Conservation (phyloP, 73 alveolate genomes). For the Paramecium biaurelia region DNA sequence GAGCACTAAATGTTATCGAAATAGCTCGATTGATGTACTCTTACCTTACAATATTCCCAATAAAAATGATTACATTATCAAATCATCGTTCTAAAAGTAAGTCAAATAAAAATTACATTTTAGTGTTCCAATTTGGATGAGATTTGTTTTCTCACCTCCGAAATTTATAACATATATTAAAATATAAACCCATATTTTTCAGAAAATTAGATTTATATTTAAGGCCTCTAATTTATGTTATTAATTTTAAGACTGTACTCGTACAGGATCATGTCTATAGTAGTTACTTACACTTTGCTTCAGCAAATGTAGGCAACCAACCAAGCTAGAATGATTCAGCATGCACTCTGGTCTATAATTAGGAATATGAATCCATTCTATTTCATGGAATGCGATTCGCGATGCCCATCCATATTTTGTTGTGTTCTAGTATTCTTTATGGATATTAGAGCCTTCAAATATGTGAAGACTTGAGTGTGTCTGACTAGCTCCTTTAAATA, state of each 20-base stretch:
- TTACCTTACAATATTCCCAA: not conserved
- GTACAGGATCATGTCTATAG: constrained; percentile 62
- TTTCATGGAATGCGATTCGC: constrained; percentile 42
- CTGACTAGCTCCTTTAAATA: constrained; percentile 54
- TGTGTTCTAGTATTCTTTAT: not conserved
- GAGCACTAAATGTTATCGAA: not conserved
- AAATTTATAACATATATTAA: not conserved
- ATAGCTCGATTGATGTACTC: not conserved
- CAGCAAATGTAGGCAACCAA: constrained; percentile 63
- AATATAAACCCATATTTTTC: not conserved
- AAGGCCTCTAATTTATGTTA: not conserved
- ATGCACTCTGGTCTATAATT: constrained; percentile 48
- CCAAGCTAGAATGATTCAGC: constrained; percentile 62
- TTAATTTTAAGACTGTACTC: constrained; percentile 42
- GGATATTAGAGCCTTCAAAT: not conserved
- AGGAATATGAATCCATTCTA: constrained; percentile 34
- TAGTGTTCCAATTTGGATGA: not conserved
- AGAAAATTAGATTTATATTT: not conserved
- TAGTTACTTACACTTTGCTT: constrained; percentile 60
- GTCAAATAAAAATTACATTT: not conserved
- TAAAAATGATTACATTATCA: not conserved
- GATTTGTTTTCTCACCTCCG: not conserved
- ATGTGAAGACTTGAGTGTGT: constrained; percentile 56
- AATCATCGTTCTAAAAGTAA: not conserved
- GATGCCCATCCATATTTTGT: constrained; percentile 41